Base-by-base conservation (phyloP, 805 yeast species). In the Candida piceae region DNA sequence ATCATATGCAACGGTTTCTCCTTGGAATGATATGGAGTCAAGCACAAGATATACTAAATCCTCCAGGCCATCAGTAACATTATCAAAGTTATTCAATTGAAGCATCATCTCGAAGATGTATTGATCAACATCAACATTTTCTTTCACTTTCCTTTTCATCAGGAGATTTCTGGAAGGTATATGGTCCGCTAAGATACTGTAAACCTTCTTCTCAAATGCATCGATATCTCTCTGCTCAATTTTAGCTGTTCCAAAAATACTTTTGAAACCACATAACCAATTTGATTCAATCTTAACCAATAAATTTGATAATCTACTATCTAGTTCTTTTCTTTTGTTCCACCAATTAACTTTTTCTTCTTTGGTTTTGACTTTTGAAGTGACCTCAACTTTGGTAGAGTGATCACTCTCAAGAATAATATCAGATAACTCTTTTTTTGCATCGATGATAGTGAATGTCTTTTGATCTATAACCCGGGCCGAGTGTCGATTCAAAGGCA, bases 231-330 rank as follows among this genome's bases (percentile, higher is more conserved):
- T 49, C 8, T 45, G 38, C 12, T 64, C 56, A 1, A 62, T 44
- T 2, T 48, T 47, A 7, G 44, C 44, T 1, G 63, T 60, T 28
- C 65, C 61, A 52, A 89, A 81, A 3, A 86, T 52, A 0, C 88
- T 80, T 35, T 62, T 62, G 46, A 87, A 84, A 0, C 90, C 94
- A 11, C 90, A 87, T 25, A 90, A 62, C 89, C 96, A 85, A 38
- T 64, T 62, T 16, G 57, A 55, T 37, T 86, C 90, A 7, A 85
- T 70, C 22, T 64, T 64, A 1, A 55, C 49, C n/a, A 90, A 53
- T n/a, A 88, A 57, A 2, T 56, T 57, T 27, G 69, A 56, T 35
- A 90, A 52, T 32, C 70, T 58, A 8, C 63, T 55, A 55, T 90
- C 96, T 13, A 88, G 62, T 0, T 57, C 60, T 38, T 74, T 75